Conservation (phyloP, 495 filamentous ascomycete genomes). For the Trichoderma erinaceum region DNA sequence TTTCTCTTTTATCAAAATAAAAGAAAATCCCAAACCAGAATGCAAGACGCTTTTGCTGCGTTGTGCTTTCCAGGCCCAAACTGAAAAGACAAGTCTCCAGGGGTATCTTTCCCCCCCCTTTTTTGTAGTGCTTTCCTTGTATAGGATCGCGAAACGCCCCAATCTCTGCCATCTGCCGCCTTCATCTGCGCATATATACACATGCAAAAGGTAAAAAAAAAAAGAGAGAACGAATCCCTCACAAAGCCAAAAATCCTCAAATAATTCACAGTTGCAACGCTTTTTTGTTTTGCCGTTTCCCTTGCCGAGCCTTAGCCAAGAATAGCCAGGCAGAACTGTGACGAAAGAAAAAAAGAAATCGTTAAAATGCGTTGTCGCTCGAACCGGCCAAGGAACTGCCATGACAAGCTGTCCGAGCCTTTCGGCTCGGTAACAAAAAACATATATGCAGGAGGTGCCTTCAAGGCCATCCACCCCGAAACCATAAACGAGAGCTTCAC, state of each 20-base stretch:
- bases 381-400: constrained; percentile 1
- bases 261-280: constrained; percentile 17
- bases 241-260: constrained; percentile 15
- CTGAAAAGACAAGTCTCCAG: neutral
- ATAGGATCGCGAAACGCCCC: constrained; percentile 11
- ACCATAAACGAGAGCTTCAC: neutral
- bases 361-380: constrained; percentile 13
- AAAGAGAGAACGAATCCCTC: neutral
- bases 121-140: neutral
- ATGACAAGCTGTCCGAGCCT: constrained; percentile 14
- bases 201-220: neutral
- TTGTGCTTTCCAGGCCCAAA: neutral
- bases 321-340: constrained; percentile 14
- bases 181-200: neutral
- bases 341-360: constrained; percentile 15
- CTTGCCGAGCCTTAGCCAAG: constrained; percentile 7
- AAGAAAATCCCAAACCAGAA: constrained; percentile 4
- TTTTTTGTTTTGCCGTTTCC: constrained; percentile 26
- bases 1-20: neutral
- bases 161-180: neutral
- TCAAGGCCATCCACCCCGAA: neutral
- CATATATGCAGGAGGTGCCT: constrained; percentile 18
- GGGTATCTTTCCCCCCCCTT: constrained; percentile 6
- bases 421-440: constrained; percentile 21
- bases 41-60: constrained; percentile 2